Conservation (phyloP, 208 protist species). For the Leishmania braziliensis region DNA sequence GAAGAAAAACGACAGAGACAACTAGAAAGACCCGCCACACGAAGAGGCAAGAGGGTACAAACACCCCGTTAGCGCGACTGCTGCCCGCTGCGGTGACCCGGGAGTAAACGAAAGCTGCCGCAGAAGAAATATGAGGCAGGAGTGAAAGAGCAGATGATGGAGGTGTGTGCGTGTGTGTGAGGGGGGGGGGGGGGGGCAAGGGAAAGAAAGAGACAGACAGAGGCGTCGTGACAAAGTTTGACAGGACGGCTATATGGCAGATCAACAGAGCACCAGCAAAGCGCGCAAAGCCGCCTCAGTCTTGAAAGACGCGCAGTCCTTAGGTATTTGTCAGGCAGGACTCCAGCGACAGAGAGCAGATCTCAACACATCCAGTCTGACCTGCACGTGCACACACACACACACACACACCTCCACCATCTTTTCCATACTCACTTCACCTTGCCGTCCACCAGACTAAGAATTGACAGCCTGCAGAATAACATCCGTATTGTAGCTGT, state of each 20-base stretch:
- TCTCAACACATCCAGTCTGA: not conserved
- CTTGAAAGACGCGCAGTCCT: not conserved
- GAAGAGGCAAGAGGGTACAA: not conserved
- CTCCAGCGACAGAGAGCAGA: not conserved
- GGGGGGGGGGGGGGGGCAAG: not conserved
- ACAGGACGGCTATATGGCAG: not conserved
- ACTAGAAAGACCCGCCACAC: not conserved
- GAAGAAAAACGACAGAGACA: not conserved
- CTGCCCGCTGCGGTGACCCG: not conserved
- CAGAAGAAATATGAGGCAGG: not conserved
- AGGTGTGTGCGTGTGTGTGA: not conserved
- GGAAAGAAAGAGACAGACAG: not conserved
- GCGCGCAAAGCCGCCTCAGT: not conserved
- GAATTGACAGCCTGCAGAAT: conserved; percentile 19
- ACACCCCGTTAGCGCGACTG: not conserved
- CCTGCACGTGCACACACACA: not conserved
- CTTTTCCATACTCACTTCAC: not conserved
- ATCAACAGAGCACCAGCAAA: too few relatives aligned
- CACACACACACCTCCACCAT: not conserved
- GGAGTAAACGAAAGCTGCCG: not conserved
- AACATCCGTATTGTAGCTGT: conserved; percentile 22
- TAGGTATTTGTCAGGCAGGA: not conserved
- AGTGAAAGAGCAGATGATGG: not conserved
- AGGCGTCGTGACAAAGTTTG: not conserved
- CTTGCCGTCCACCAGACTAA: not conserved